Percentiles rank a stretch among this genome's conserved stretches.
phyloP scores from a whole-genome alignment of 768 basidiomycete genomes.

The Calocybe gangraenosa region DNA sequence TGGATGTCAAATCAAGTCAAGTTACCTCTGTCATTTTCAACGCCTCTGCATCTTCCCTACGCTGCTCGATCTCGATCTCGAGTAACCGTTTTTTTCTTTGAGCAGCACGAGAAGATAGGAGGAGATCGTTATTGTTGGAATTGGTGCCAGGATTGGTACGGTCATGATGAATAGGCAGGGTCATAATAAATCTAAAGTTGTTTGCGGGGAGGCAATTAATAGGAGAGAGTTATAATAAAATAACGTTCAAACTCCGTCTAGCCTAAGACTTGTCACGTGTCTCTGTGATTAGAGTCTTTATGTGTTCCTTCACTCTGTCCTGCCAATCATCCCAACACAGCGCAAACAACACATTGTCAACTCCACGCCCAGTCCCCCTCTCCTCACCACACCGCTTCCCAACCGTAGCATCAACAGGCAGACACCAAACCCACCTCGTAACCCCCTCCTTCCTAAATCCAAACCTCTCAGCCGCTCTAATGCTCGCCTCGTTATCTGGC shows the following conservation, averaged over 20 bases:
- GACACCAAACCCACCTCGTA: constrained; percentile 44
- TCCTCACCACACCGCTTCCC: constrained; percentile 21
- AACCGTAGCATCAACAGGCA: constrained; percentile 26
- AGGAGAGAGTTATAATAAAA: neutral
- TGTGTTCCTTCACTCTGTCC: constrained; percentile 29
- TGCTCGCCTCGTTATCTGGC: constrained; percentile 38
- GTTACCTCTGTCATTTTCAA: constrained; percentile 54
- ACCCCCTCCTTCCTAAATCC: constrained; percentile 49
- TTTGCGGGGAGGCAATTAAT: too few relatives aligned
- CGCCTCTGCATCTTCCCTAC: constrained; percentile 50
- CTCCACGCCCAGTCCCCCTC: constrained; percentile 30
- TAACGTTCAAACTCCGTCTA: too few relatives aligned
- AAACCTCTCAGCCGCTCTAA: constrained; percentile 44
- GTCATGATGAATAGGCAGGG: too few relatives aligned
- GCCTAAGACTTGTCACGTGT: too few relatives aligned
- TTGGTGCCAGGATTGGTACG: too few relatives aligned
- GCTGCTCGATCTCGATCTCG: constrained; percentile 50
- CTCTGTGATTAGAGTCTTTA: constrained; percentile 29
- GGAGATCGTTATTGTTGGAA: too few relatives aligned
- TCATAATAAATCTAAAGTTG: too few relatives aligned
- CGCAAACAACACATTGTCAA: constrained; percentile 33
- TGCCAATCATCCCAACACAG: constrained; percentile 57
- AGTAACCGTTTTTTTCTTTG: constrained; percentile 42
- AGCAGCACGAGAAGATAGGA: constrained; percentile 32
- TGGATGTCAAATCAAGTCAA: neutral